These are phyloP conservation scores for Hydnomerulius pinastri DNA, from an alignment of 768 basidiomycete genomes.

Conservation along the genomic window DNA sequence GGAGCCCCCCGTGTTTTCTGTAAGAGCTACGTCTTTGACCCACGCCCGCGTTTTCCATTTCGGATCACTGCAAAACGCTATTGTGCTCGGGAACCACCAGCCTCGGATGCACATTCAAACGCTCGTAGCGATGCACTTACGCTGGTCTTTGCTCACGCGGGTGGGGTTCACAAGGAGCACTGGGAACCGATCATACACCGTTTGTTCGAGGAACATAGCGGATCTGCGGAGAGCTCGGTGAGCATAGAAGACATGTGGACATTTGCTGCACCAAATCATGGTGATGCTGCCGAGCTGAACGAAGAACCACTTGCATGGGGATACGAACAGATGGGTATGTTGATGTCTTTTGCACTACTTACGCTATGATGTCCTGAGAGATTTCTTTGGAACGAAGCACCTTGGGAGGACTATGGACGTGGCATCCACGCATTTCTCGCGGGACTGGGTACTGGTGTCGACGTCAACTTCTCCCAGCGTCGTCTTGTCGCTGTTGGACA, in stretches of 20 bases:
- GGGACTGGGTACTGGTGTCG: background rate
- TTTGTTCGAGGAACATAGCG: slow-evolving; percentile 1
- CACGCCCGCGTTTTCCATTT: slow-evolving; percentile 12
- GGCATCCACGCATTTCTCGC: slow-evolving; percentile 6
- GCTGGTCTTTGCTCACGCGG: slow-evolving; percentile 7
- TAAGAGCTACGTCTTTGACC: slow-evolving; percentile 8
- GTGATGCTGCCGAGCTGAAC: slow-evolving; percentile 11
- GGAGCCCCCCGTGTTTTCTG: background rate
- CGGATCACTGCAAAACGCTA: slow-evolving; percentile 11
- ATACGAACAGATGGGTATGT: background rate
- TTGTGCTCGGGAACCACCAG: background rate
- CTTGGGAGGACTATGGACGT: slow-evolving; percentile 3
- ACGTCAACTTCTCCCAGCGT: slow-evolving; percentile 10
- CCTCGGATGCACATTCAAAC: background rate
- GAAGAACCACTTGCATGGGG: slow-evolving; percentile 2
- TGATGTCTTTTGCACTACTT: background rate
- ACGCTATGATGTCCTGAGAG: no score
- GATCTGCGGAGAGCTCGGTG: background rate
- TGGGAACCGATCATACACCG: slow-evolving; percentile 7
- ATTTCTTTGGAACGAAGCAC: no score
- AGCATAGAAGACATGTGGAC: slow-evolving; percentile 10
- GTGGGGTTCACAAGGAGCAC: slow-evolving; percentile 7
- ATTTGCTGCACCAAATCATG: slow-evolving; percentile 8
- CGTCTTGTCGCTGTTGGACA: background rate
- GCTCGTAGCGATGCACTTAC: background rate